These are phyloP conservation scores for Suillus decipiens DNA, from an alignment of 768 basidiomycete genomes.

Conservation along the genomic window DNA sequence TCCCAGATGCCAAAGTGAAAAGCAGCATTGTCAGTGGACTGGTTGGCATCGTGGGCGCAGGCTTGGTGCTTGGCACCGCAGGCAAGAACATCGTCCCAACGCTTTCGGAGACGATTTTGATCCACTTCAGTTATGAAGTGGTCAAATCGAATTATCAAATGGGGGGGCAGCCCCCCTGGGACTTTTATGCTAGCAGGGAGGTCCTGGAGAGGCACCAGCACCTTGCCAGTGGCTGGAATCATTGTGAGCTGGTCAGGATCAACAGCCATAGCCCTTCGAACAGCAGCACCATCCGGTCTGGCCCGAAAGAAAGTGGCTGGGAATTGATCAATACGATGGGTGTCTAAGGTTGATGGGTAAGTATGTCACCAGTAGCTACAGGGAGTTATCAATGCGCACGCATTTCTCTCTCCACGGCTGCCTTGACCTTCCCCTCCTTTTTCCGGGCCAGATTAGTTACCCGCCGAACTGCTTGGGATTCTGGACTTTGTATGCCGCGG, in stretches of 20 bases:
- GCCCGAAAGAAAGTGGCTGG: background rate
- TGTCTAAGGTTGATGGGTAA: too few relatives aligned
- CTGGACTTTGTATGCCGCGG: too few relatives aligned
- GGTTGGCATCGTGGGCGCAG: background rate
- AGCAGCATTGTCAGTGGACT: background rate
- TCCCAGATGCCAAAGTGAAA: background rate
- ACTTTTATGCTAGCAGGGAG: background rate
- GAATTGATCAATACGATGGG: background rate
- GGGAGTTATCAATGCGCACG: too few relatives aligned
- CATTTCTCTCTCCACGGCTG: too few relatives aligned
- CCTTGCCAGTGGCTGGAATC: background rate
- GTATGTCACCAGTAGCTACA: too few relatives aligned
- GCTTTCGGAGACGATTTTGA: background rate
- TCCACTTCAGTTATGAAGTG: background rate
- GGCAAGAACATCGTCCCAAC: background rate
- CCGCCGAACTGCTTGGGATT: too few relatives aligned
- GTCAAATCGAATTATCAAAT: background rate
- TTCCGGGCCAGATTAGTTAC: too few relatives aligned
- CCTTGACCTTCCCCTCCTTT: too few relatives aligned
- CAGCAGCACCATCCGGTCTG: background rate
- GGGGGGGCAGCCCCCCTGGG: background rate
- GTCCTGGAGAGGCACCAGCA: background rate
- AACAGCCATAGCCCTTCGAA: background rate
- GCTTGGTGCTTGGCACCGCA: background rate
- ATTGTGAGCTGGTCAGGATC: background rate